Conservation (phyloP, 2,329 filamentous ascomycete species). For the Aspergillus novoparasiticus region DNA sequence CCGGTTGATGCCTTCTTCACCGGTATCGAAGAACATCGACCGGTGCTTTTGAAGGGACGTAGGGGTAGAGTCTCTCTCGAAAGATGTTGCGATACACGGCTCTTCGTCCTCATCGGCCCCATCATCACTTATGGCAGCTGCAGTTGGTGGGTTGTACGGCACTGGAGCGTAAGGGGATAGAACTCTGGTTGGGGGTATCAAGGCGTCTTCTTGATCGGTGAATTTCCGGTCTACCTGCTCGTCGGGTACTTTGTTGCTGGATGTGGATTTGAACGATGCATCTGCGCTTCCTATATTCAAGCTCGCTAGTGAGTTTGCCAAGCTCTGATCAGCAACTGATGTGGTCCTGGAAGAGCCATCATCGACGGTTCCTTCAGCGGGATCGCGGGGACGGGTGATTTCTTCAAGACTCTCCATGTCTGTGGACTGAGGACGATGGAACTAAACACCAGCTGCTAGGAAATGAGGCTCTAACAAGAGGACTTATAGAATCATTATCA, state of each 20-base stretch:
- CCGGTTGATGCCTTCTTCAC: slow-evolving; percentile 53
- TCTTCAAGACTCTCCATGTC: slow-evolving; percentile 46
- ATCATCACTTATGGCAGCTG: slow-evolving; percentile 34
- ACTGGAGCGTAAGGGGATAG: slow-evolving; percentile 30
- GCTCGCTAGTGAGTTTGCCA: slow-evolving; percentile 16
- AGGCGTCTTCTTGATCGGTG: slow-evolving; percentile 22
- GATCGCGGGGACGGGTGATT: slow-evolving; percentile 31
- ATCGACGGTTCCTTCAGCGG: slow-evolving; percentile 24
- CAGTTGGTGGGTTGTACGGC: slow-evolving; percentile 36
- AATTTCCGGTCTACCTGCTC: slow-evolving; percentile 18
- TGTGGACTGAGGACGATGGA: background rate
- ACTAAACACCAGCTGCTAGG: background rate
- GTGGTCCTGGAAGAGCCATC: slow-evolving; percentile 23
- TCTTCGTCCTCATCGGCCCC: slow-evolving; percentile 47
- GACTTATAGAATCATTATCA: slow-evolving; percentile 1
- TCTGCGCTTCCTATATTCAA: slow-evolving; percentile 11
- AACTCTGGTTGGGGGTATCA: slow-evolving; percentile 17
- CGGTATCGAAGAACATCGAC: slow-evolving; percentile 36
- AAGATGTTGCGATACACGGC: slow-evolving; percentile 47
- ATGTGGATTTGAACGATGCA: slow-evolving; percentile 14
- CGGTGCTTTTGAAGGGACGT: slow-evolving; percentile 42
- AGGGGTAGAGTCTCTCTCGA: slow-evolving; percentile 45
- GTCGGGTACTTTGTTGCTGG: slow-evolving; percentile 18
- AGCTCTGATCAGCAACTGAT: slow-evolving; percentile 20
- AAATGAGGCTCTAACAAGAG: background rate